Percentiles rank a stretch among this genome's conserved stretches.
Conservation (phyloP, 164 flowering plant species). For the Aristolochia contorta region DNA sequence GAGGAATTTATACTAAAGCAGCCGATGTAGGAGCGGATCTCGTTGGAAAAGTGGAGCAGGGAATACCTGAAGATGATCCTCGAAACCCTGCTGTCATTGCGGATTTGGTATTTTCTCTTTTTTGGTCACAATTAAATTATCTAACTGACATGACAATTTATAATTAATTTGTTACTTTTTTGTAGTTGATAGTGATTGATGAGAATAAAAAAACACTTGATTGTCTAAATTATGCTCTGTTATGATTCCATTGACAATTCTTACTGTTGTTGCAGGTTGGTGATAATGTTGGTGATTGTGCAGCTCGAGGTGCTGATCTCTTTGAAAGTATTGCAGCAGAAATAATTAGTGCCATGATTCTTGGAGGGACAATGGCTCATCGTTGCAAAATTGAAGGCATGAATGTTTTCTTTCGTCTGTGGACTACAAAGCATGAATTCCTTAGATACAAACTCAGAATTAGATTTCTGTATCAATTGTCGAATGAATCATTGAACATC, state of each 20-base stretch:
- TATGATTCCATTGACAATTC: too few species aligned
- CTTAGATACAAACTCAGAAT: neutral
- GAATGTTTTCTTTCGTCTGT: constrained; percentile 1
- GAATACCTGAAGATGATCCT: constrained; percentile 99
- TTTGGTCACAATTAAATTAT: neutral
- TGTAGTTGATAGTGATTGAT: too few species aligned
- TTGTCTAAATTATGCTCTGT: too few species aligned
- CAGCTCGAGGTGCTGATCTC: constrained; percentile 96
- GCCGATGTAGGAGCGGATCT: constrained; percentile 99
- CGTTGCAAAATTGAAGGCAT: constrained; percentile 87
- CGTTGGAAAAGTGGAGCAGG: constrained; percentile 99
- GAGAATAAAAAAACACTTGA: too few species aligned
- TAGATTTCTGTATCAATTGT: neutral
- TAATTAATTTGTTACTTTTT: too few species aligned
- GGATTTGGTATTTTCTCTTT: constrained; percentile 58
- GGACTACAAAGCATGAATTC: neutral
- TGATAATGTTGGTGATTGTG: constrained; percentile 98
- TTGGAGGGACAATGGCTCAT: constrained; percentile 93
- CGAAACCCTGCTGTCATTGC: constrained; percentile 99
- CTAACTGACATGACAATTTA: neutral
- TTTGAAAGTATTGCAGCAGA: constrained; percentile 99
- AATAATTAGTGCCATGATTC: constrained; percentile 96
- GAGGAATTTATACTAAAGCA: constrained; percentile 98
- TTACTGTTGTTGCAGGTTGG: constrained; percentile 51
- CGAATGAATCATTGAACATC: neutral